Evolutionary conservation across 805 yeast genomes (phyloP).

Genomic region (Pichia kluyveri): DNA sequence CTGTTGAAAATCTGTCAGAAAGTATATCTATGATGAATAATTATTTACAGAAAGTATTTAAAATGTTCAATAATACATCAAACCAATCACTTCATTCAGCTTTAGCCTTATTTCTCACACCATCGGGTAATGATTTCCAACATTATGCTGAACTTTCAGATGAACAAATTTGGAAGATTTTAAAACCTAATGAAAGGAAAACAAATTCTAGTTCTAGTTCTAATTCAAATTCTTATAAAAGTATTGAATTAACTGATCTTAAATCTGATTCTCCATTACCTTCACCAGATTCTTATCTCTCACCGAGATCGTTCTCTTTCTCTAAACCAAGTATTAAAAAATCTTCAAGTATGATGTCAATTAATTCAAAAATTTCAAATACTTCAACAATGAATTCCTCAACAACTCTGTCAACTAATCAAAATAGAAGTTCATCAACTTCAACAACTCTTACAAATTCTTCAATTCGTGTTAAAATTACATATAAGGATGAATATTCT

Average conservation of each 20-base stretch:
- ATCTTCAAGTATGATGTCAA: not conserved
- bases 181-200: constrained; percentile 1
- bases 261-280: not conserved
- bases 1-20: not conserved
- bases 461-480: constrained; percentile 8
- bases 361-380: not conserved
- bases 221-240: not conserved
- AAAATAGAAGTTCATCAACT: not conserved
- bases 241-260: not conserved
- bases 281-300: not conserved
- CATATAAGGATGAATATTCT: constrained; percentile 12
- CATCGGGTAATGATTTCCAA: constrained; percentile 16
- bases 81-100: not conserved
- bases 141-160: constrained; percentile 22
- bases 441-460: not conserved
- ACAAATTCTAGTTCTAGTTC: not conserved
- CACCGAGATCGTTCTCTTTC: not conserved
- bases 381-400: too few relatives aligned
- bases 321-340: not conserved
- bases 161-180: constrained; percentile 8
- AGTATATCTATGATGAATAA: constrained; percentile 26
- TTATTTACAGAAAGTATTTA: constrained; percentile 28
- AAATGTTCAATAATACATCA: not conserved
- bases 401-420: too few relatives aligned
- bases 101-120: not conserved